Base-by-base conservation (phyloP, 1,284 basidiomycete species). In the Leucoagaricus sp. region DNA sequence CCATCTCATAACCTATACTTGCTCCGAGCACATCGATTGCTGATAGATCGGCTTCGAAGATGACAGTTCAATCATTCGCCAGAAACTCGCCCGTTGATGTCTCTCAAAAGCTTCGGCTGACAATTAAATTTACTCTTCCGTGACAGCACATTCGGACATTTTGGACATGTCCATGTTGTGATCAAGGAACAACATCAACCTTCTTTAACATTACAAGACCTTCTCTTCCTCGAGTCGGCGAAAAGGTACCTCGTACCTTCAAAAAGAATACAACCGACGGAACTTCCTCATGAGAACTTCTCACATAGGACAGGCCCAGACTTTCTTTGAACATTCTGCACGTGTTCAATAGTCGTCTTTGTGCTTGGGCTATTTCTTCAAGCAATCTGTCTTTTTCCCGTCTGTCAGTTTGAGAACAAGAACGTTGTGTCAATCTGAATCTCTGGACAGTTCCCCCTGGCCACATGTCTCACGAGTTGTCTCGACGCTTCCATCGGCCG, bases 391-490 rank as follows among this genome's bases (percentile, higher is more conserved):
- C 49, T 57, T 49, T 28, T 38, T 46, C 36, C 41, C 52, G 55
- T 49, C 55, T 49, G 49, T 57, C 56, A 58, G 40, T 33, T 19
- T 23, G 26, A 57, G 49, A 42, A 50, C 36, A 38, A 60, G 58
- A 51, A 48, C 57, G 53, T 41, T 62, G 49, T 61, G 62, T 66
- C 64, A 66, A 60, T 52, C 12, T 55, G 50, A 50, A 50, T 41
- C 59, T 59, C 63, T 67, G 61, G 70, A 73, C 70, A 73, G 70
- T 67, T 72, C 66, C 66, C 70, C 71, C 68, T 72, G 68, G 63
- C 47, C 58, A 55, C 54, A 41, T 61, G 49, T 69, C 65, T 65
- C 65, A 69, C 64, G 62, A 47, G 59, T 57, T 67, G 67, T 67
- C 68, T 67, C 53, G 52, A 58, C 58, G 34, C 62, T 59, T 58